phyloP scores from a whole-genome alignment of 306 rosid genomes.

The Trifolium subterraneum region DNA sequence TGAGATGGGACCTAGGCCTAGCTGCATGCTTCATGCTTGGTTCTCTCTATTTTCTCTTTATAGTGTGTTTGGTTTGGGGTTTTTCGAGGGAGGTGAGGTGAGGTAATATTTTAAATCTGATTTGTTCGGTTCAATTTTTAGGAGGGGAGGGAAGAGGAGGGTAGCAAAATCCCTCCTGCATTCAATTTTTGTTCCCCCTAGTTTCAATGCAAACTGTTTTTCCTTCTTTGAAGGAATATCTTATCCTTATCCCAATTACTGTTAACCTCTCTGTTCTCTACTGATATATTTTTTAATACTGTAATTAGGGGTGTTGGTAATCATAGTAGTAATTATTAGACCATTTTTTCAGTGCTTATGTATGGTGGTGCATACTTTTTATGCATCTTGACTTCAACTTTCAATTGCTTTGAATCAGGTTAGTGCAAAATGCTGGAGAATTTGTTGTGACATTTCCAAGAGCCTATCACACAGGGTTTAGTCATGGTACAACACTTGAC shows the following conservation, averaged over 20 bases:
- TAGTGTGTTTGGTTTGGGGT: no score
- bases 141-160: no score
- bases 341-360: constrained; percentile 37
- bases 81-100: no score
- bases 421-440: constrained; percentile 98
- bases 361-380: constrained; percentile 29
- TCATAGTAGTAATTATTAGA: constrained; percentile 30
- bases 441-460: constrained; percentile 99
- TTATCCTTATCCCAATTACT: constrained; percentile 6
- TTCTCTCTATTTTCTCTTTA: not conserved
- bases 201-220: not conserved
- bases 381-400: constrained; percentile 45
- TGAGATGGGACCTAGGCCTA: not conserved
- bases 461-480: constrained; percentile 98
- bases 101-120: no score
- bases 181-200: no score
- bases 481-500: constrained; percentile 81
- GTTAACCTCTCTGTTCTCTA: not conserved
- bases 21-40: constrained; percentile 3
- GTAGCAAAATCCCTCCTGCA: no score
- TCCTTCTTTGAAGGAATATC: constrained; percentile 3
- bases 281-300: not conserved
- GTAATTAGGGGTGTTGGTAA: constrained; percentile 15
- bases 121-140: no score
- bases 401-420: constrained; percentile 61